Evolutionary conservation across 2,329 filamentous ascomycete genomes (phyloP), one percentile per base, ranked within the genome.

Genomic region (Venturia pyrina): DNA sequence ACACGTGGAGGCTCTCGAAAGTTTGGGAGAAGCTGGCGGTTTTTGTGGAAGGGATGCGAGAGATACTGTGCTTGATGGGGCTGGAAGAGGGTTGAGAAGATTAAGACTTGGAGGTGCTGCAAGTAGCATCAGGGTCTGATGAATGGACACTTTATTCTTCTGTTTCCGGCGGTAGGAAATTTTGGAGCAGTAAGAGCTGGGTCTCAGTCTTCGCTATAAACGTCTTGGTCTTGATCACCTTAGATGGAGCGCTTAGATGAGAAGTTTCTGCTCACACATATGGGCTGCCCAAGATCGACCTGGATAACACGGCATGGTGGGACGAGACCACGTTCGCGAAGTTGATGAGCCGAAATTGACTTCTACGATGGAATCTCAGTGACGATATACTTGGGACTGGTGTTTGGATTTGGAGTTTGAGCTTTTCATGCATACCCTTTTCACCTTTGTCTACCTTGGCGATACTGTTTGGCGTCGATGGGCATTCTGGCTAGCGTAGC

Each of bases 1-100:
- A 1, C 77, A 79, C 63, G 75, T 81, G 2, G 85, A 87, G 70
- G 79, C 74, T n/a, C 37, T 65, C 10, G 63, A 21, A 24, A 46
- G 37, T 8, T 19, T 53, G 34, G 62, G 44, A 24, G 48, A 50
- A 8, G 32, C 43, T 17, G 46, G 37, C n/a, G 40, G 63, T 24
- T 28, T 21, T 34, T 48, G 37, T 57, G 63, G 63, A 24, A 57
- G 63, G n/a, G 44, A 41, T 44, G 63, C 43, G 3, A 64, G 46
- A 15, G 62, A 64, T 19, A 24, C 62, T 32, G 46, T 64, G 41
- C 34, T 65, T 40, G 53, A 48, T 8, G 63, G 63, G 17, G 63
- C 63, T n/a, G 63, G 63, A 24, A 40, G 63, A 43, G 50, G 63
- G 59, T 24, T 65, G 37, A 28, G 53, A n/a, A 48, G 63, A 17